Evolutionary conservation across 2,329 filamentous ascomycete genomes (phyloP).

Genomic region (Fusarium cicatricum): DNA sequence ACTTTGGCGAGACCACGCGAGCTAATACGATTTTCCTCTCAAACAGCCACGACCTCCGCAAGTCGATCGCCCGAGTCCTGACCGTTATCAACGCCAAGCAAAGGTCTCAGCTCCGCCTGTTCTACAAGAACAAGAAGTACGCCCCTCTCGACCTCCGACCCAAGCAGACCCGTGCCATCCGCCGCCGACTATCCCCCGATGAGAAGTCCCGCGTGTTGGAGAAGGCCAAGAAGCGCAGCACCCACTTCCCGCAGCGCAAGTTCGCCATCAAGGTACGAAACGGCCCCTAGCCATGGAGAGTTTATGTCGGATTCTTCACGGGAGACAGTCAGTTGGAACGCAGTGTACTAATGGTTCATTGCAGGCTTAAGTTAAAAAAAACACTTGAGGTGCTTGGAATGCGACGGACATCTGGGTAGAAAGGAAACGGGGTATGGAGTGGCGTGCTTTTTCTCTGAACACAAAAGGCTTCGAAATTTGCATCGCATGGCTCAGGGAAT

Average conservation of each 20-base stretch:
- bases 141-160: slow-evolving; percentile 96
- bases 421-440: slow-evolving; percentile 47
- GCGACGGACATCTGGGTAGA: slow-evolving; percentile 47
- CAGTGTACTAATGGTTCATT: slow-evolving; percentile 25
- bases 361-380: slow-evolving; percentile 43
- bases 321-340: neutral
- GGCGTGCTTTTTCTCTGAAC: slow-evolving; percentile 49
- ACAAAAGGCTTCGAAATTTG: slow-evolving; percentile 47
- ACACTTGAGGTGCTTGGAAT: slow-evolving; percentile 39
- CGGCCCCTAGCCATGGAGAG: neutral
- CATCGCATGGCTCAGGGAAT: slow-evolving; percentile 52
- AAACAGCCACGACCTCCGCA: slow-evolving; percentile 94
- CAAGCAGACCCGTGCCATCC: slow-evolving; percentile 98
- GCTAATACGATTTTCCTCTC: slow-evolving; percentile 32
- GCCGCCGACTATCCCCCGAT: slow-evolving; percentile 91
- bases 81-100: slow-evolving; percentile 99
- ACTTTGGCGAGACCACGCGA: slow-evolving; percentile 5
- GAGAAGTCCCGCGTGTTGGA: slow-evolving; percentile 85
- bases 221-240: slow-evolving; percentile 96
- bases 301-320: neutral
- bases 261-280: slow-evolving; percentile 92
- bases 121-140: slow-evolving; percentile 99
- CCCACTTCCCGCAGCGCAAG: slow-evolving; percentile 98
- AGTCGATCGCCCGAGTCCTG: slow-evolving; percentile 98
- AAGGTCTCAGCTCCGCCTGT: slow-evolving; percentile 94